Percentiles rank a stretch among this genome's conserved stretches.
These are phyloP conservation scores for Pleomassaria siparia DNA, from an alignment of 2,329 filamentous ascomycete species.

Conservation along the genomic window DNA sequence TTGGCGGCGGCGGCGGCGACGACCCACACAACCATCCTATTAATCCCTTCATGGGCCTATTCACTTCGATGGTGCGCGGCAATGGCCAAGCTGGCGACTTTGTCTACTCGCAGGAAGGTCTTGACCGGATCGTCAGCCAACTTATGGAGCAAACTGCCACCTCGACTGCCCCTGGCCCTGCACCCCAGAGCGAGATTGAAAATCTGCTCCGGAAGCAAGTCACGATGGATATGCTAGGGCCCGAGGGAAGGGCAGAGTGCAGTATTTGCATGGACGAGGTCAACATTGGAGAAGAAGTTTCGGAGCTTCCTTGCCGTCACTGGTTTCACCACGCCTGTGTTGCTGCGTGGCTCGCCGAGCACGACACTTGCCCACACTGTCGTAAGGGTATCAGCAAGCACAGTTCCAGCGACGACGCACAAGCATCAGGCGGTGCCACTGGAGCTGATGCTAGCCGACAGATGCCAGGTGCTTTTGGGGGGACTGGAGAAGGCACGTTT, in stretches of 20 bases:
- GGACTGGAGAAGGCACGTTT: conserved; percentile 19
- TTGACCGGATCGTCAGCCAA: conserved; percentile 84
- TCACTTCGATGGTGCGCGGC: conserved; percentile 38
- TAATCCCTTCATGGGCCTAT: conserved; percentile 49
- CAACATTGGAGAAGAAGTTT: conserved; percentile 70
- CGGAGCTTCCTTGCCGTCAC: conserved; percentile 81
- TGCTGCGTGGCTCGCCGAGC: conserved; percentile 79
- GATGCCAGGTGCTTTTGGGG: conserved; percentile 37
- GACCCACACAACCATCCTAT: conserved; percentile 4
- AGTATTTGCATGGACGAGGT: conserved; percentile 94
- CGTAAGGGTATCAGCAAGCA: conserved; percentile 55
- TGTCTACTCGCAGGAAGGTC: conserved; percentile 85
- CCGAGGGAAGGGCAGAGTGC: conserved; percentile 74
- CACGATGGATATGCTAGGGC: conserved; percentile 68
- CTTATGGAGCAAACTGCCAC: conserved; percentile 82
- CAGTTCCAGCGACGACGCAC: conserved; percentile 1
- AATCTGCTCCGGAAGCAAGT: conserved; percentile 71
- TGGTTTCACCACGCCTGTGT: conserved; percentile 91
- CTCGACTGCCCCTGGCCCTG: conserved; percentile 79
- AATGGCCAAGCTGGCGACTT: conserved; percentile 66
- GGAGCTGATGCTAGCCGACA: conserved; percentile 1
- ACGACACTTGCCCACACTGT: conserved; percentile 90
- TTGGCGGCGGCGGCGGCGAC: conserved; percentile 5
- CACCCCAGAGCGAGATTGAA: conserved; percentile 72
- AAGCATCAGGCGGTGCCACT: not conserved